Conservation (phyloP, 2,329 filamentous ascomycete genomes). For the Fusarium sp. region DNA sequence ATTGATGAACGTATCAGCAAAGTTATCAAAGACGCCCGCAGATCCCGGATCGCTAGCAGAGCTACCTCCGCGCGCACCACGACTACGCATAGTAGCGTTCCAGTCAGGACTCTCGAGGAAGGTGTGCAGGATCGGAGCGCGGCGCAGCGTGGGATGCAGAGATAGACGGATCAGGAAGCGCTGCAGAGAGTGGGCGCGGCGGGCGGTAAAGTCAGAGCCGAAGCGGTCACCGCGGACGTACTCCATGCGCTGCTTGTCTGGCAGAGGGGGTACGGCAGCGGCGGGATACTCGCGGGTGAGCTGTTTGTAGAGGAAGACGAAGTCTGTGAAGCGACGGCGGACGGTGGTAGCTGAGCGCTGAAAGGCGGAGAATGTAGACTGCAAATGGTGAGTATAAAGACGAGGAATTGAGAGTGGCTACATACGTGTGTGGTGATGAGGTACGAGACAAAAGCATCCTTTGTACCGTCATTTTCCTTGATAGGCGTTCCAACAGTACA, state of each 20-base stretch:
- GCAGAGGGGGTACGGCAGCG: conserved; percentile 91
- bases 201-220: conserved; percentile 88
- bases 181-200: conserved; percentile 89
- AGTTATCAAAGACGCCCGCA: conserved; percentile 88
- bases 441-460: conserved; percentile 97
- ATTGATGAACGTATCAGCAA: conserved; percentile 96
- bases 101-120: conserved; percentile 95
- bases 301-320: conserved; percentile 94
- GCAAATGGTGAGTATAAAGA: conserved; percentile 6
- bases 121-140: conserved; percentile 82
- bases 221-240: conserved; percentile 98
- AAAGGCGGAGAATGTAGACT: conserved; percentile 96
- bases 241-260: conserved; percentile 99
- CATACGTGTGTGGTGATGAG: conserved; percentile 87
- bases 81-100: conserved; percentile 93
- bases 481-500: conserved; percentile 85
- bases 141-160: conserved; percentile 87
- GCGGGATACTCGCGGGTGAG: conserved; percentile 89
- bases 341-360: conserved; percentile 82
- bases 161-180: conserved; percentile 89
- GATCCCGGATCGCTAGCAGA: conserved; percentile 60
- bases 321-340: conserved; percentile 95
- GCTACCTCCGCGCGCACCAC: conserved; percentile 73
- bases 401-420: background rate
- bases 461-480: conserved; percentile 96